phyloP scores from a whole-genome alignment of 148 eudicot species.

The Vaccinium myrtillus region DNA sequence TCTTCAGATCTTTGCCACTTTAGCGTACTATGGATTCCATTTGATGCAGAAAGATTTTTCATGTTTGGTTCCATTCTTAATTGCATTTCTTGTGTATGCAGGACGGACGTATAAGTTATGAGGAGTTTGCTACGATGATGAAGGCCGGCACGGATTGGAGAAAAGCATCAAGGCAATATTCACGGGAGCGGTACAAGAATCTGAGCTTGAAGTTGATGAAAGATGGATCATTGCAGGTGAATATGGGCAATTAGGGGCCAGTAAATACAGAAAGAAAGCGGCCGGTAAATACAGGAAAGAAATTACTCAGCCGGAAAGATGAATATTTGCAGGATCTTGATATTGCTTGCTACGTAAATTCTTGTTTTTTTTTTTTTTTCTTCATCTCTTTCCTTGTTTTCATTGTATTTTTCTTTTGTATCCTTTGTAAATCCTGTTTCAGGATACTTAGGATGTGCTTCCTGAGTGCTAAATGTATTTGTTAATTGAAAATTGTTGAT shows the following conservation, averaged over 20 bases:
- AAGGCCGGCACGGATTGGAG: conserved; percentile 90
- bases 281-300: not conserved
- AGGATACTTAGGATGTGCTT: not conserved
- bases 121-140: conserved; percentile 79
- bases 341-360: not conserved
- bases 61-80: not conserved
- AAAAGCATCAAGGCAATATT: conserved; percentile 80
- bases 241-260: not conserved
- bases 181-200: conserved; percentile 72
- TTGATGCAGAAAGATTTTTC: not conserved
- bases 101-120: conserved; percentile 79
- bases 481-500: not conserved
- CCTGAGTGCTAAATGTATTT: not conserved
- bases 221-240: conserved; percentile 4
- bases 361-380: not conserved
- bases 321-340: not conserved
- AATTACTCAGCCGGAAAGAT: not conserved
- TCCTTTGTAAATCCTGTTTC: not conserved
- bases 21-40: not conserved
- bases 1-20: not conserved
- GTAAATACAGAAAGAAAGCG: not conserved
- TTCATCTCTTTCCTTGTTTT: not conserved
- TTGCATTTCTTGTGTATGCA: not conserved
- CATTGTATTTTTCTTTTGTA: not conserved
- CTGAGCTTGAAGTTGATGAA: conserved; percentile 63